A percentile compares a stretch with the other conserved stretches of the same genome.
Conservation (phyloP, 202 grass and related monocot species). For the Schoenoplectus tabernaemontani region DNA sequence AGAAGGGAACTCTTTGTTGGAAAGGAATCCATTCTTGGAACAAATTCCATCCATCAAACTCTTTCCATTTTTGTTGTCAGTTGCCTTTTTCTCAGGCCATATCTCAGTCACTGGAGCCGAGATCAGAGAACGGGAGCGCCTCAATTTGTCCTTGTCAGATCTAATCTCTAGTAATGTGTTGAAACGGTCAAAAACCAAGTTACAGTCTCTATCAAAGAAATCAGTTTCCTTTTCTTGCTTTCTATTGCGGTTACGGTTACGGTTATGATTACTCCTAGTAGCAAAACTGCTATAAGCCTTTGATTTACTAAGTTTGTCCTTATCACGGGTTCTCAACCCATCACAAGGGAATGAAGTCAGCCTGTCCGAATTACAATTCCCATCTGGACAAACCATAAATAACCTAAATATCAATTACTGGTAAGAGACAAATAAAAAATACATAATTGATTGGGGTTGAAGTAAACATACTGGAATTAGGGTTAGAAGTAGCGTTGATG, state of each 20-base stretch:
- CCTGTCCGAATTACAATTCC: constrained; percentile 37
- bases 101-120: constrained; percentile 26
- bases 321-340: constrained; percentile 22
- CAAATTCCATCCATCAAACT: constrained; percentile 31
- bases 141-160: constrained; percentile 49
- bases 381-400: constrained; percentile 23
- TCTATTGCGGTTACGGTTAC: constrained; percentile 34
- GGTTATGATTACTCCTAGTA: constrained; percentile 27
- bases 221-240: constrained; percentile 50
- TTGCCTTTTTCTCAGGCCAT: constrained; percentile 25
- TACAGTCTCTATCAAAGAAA: constrained; percentile 47
- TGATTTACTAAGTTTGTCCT: constrained; percentile 44
- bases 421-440: not conserved
- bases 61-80: constrained; percentile 23
- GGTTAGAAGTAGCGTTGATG: constrained; percentile 20
- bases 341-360: constrained; percentile 30
- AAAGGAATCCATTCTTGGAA: constrained; percentile 36
- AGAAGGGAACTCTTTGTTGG: constrained; percentile 68
- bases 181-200: constrained; percentile 28
- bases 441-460: not conserved
- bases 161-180: constrained; percentile 5
- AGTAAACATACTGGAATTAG: constrained; percentile 8
- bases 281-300: constrained; percentile 64
- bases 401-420: not conserved
- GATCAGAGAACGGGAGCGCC: constrained; percentile 41